These are phyloP conservation scores for Ustilago trichophora DNA, from an alignment of 1,284 basidiomycete genomes.

Conservation along the genomic window DNA sequence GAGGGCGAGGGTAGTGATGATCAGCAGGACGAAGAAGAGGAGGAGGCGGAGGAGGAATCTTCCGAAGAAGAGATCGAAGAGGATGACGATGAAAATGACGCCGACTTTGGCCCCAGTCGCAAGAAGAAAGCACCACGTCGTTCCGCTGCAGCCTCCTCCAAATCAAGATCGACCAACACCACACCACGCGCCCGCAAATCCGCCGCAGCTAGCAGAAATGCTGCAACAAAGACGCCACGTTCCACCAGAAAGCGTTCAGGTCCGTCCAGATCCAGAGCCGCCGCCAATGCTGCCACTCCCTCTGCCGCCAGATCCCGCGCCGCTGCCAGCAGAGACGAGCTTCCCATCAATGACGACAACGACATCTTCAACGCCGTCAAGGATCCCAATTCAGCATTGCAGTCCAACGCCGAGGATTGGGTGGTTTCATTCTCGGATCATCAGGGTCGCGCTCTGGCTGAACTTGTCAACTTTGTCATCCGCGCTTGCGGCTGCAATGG, in stretches of 20 bases:
- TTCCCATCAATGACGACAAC: constrained; percentile 60
- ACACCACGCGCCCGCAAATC: constrained; percentile 72
- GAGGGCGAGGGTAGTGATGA: constrained; percentile 31
- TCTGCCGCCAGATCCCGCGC: constrained; percentile 29
- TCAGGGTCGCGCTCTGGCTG: constrained; percentile 50
- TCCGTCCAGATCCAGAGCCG: constrained; percentile 30
- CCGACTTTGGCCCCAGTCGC: constrained; percentile 44
- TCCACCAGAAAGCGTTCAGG: constrained; percentile 28
- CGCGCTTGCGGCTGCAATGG: constrained; percentile 83
- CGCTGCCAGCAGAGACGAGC: constrained; percentile 53
- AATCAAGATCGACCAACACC: constrained; percentile 55
- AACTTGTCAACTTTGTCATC: constrained; percentile 61
- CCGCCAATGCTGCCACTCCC: constrained; percentile 13
- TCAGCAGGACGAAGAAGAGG: too few relatives aligned
- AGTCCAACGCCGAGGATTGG: constrained; percentile 64
- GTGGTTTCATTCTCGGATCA: constrained; percentile 59
- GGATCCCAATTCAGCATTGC: constrained; percentile 52
- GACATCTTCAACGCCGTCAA: constrained; percentile 61
- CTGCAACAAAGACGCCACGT: constrained; percentile 58
- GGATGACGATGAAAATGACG: constrained; percentile 66
- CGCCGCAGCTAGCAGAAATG: constrained; percentile 63
- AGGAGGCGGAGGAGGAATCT: constrained; percentile 55
- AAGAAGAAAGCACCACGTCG: constrained; percentile 38
- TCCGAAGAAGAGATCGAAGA: constrained; percentile 54
- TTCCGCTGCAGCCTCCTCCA: constrained; percentile 21